A percentile compares a stretch with the other conserved stretches of the same genome.
Conservation (phyloP, 441 rosid species). For the Melastoma candidum region DNA sequence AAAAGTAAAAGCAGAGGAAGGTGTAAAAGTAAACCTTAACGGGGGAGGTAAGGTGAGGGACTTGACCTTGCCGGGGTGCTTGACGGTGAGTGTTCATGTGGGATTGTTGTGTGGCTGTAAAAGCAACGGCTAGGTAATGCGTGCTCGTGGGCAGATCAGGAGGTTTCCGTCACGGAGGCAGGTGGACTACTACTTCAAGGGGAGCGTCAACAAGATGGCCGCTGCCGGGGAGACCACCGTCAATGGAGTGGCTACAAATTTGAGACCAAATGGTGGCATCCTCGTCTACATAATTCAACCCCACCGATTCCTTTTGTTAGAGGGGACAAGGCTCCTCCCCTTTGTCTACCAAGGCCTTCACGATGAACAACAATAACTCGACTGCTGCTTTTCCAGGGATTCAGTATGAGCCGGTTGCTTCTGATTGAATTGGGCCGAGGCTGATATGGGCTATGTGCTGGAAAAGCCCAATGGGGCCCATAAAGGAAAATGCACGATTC, state of each 20-base stretch:
- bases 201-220: slow-evolving; percentile 31
- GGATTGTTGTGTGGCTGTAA: neutral
- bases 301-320: slow-evolving; percentile 29
- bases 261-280: slow-evolving; percentile 40
- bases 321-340: slow-evolving; percentile 23
- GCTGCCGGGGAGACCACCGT: slow-evolving; percentile 34
- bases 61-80: slow-evolving; percentile 58
- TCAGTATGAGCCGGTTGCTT: too few species aligned
- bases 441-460: too few species aligned
- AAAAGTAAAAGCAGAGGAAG: neutral
- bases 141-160: slow-evolving; percentile 26
- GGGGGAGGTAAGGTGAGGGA: slow-evolving; percentile 89
- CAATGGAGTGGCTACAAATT: slow-evolving; percentile 27
- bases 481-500: too few species aligned
- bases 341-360: slow-evolving; percentile 29
- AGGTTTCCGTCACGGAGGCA: slow-evolving; percentile 40
- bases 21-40: slow-evolving; percentile 23
- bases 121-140: neutral
- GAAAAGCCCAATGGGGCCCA: too few species aligned
- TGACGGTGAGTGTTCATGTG: slow-evolving; percentile 48
- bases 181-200: slow-evolving; percentile 29
- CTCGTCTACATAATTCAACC: slow-evolving; percentile 36
- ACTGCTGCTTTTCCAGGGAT: neutral
- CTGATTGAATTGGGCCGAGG: too few species aligned
- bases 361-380: slow-evolving; percentile 15